Evolutionary conservation across 441 rosid species (phyloP).

Genomic region (Rhodomyrtus psidioides): DNA sequence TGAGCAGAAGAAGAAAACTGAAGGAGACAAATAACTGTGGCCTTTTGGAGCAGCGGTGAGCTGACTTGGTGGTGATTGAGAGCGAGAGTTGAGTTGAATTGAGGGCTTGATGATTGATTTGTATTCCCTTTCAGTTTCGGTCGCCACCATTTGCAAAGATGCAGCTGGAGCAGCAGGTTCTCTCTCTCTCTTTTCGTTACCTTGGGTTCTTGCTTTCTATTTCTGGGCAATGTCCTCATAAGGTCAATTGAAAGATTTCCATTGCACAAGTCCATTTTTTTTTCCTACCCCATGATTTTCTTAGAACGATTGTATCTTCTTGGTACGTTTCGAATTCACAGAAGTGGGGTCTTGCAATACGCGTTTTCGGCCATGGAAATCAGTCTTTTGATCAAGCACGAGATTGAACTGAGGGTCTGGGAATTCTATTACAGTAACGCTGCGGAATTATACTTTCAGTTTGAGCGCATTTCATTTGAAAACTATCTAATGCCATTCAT

Average conservation of each 20-base stretch:
- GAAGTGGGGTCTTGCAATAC: neutral
- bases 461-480: neutral
- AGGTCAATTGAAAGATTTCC: neutral
- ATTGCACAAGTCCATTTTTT: neutral
- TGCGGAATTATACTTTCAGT: neutral
- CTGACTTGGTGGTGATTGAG: neutral
- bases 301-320: neutral
- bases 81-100: neutral
- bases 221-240: neutral
- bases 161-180: slow-evolving; percentile 82
- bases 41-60: neutral
- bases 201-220: neutral
- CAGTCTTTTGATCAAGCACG: neutral
- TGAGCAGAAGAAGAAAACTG: neutral
- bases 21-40: neutral
- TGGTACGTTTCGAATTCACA: neutral
- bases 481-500: neutral
- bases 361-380: neutral
- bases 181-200: neutral
- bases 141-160: slow-evolving; percentile 30
- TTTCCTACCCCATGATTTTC: neutral
- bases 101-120: slow-evolving; percentile 31
- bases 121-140: neutral
- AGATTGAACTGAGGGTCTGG: neutral
- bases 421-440: neutral